Base-by-base conservation (phyloP, 345 rosid genomes). In the Carallia pectinifolia region DNA sequence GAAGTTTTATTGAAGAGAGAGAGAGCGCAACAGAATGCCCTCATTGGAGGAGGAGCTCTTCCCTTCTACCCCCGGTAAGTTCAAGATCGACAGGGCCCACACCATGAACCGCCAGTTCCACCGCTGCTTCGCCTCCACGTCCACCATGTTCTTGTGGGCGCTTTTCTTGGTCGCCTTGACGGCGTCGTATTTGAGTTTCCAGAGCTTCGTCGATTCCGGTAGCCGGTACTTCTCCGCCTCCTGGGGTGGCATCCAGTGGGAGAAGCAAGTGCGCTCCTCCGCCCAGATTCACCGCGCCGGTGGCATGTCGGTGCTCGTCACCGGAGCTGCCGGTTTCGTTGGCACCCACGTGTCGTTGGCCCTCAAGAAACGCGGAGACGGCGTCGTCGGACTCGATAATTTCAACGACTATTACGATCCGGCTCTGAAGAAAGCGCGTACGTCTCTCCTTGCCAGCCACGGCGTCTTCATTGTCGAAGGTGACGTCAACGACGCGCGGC, bases 221-320 rank as follows among this genome's bases (percentile, higher is more conserved):
- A 83, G 85, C 78, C 84, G 86, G 9, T 85, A 80, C 61, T 73
- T 90, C 27, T 64, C 86, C 44, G 82, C 88, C 2, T 85, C 91
- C 0, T 86, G 87, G 91, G 96, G 91, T 0, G 96, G 96, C 0
- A 85, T 88, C 66, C 93, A 86, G 67, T 90, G 93, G 96, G 96
- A 90, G 78, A 88, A 77, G 54, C 89, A 84, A 50, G 87, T 88
- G 15, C 84, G 90, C 50, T 0, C 4, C 13, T 44, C 50, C 4
- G 50, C 50, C 4, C 16, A 44, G 50, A 12, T 44, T 16, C 50
- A 13, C 50, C 50, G 50, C 0, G 73, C 86, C 47, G 88, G 83
- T 0, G 96, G 91, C 2, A 80, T 83, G 79, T 81, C 90, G 37
- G 92, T 91, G n/a, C 83, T 87, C 34, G 95, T 91, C 9, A 89